Evolutionary conservation across 257 asterid species (phyloP).

Genomic region (Thymus mandschuricus): DNA sequence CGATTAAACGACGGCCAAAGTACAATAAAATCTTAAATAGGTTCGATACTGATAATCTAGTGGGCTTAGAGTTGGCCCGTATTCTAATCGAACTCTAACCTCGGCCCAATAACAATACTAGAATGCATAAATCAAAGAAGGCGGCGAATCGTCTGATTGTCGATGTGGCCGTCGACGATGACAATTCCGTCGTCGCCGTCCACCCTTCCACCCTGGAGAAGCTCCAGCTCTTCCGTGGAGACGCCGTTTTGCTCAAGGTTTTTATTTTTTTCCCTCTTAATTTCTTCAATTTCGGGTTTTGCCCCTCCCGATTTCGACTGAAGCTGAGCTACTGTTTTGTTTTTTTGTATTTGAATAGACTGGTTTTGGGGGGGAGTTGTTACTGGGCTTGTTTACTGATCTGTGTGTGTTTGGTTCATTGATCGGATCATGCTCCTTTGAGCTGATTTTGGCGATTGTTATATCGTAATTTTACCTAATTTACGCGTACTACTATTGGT

Average conservation of each 20-base stretch:
- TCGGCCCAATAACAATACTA: too few species aligned
- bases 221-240: constrained; percentile 85
- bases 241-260: constrained; percentile 74
- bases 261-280: not conserved
- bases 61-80: not conserved
- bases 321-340: not conserved
- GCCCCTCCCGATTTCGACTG: not conserved
- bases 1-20: too few species aligned
- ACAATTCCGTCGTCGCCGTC: constrained; percentile 76
- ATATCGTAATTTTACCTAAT: not conserved
- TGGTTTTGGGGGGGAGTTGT: not conserved
- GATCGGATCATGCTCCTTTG: not conserved
- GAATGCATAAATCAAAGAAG: constrained; percentile 40
- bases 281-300: not conserved
- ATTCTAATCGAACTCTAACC: too few species aligned
- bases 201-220: constrained; percentile 80
- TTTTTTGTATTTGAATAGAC: too few species aligned
- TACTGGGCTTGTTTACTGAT: constrained; percentile 8
- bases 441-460: not conserved
- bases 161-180: constrained; percentile 88
- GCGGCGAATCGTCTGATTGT: constrained; percentile 74
- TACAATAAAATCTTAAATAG: too few species aligned
- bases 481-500: not conserved
- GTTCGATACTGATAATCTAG: not conserved
- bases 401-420: not conserved